A percentile compares a stretch with the other conserved stretches of the same genome.
These are phyloP conservation scores for Chlorella sp. DNA, from an alignment of 139 green algal species.

Conservation along the genomic window DNA sequence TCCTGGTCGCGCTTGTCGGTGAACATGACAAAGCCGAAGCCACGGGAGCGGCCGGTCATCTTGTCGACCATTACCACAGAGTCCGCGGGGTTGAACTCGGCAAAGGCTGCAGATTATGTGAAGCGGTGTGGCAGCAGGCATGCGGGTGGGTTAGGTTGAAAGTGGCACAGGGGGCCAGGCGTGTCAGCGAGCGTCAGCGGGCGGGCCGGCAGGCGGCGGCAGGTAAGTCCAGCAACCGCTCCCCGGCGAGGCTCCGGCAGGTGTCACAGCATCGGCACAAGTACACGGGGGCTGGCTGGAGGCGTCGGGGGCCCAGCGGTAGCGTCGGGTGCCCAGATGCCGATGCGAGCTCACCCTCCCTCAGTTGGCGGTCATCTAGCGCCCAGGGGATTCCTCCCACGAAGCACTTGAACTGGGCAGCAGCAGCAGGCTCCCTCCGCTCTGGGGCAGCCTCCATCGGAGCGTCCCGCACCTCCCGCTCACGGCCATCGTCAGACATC, in stretches of 20 bases:
- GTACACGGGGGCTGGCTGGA: not conserved
- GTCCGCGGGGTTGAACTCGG: constrained; percentile 48
- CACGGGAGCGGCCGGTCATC: constrained; percentile 69
- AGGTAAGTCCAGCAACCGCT: not conserved
- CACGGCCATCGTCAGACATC: constrained; percentile 15
- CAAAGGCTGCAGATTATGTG: constrained; percentile 60
- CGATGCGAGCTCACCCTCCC: constrained; percentile 55
- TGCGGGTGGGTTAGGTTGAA: not conserved
- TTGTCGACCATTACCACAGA: constrained; percentile 72
- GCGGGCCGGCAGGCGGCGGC: not conserved
- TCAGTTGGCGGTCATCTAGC: constrained; percentile 60
- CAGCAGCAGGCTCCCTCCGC: not conserved
- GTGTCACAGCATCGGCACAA: too few relatives aligned
- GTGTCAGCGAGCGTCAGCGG: too few relatives aligned
- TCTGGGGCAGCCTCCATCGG: not conserved
- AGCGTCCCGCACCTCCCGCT: constrained; percentile 15
- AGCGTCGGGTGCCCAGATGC: too few relatives aligned
- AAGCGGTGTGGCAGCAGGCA: not conserved
- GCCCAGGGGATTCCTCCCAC: constrained; percentile 72
- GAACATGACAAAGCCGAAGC: constrained; percentile 91
- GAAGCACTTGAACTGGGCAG: constrained; percentile 62
- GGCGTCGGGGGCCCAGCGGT: too few relatives aligned
- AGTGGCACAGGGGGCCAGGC: too few relatives aligned
- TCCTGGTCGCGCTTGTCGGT: constrained; percentile 59
- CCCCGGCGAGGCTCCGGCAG: too few relatives aligned